phyloP scores from a whole-genome alignment of 306 rosid genomes.

The Delonix regia region DNA sequence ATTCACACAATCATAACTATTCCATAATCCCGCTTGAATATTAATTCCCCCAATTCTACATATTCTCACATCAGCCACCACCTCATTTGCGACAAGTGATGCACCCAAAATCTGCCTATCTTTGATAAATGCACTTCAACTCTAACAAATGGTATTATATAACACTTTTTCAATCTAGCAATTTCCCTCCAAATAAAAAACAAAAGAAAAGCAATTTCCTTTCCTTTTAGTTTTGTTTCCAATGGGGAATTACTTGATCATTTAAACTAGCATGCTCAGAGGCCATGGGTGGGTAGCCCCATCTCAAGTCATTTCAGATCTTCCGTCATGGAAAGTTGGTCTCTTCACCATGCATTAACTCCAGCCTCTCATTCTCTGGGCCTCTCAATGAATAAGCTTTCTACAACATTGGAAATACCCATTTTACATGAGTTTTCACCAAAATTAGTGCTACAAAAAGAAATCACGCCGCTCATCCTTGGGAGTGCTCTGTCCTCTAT shows the following conservation, averaged over 20 bases:
- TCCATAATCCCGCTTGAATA: neutral
- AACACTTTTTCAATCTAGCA: neutral
- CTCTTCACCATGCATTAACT: neutral
- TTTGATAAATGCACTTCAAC: neutral
- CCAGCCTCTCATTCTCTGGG: neutral
- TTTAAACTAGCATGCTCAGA: neutral
- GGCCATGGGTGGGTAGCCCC: neutral
- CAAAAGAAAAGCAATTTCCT: too few relatives aligned
- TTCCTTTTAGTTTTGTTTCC: neutral
- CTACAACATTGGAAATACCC: neutral
- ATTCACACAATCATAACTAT: neutral
- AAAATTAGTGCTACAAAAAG: neutral
- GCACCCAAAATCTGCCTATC: neutral
- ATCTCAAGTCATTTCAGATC: neutral
- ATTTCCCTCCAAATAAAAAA: neutral
- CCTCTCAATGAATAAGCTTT: slow-evolving; percentile 12
- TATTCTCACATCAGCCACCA: neutral
- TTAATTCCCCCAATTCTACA: neutral
- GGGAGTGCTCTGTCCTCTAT: neutral
- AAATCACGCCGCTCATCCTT: neutral
- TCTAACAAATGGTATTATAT: neutral
- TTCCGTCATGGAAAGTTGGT: neutral
- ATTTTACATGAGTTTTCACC: neutral
- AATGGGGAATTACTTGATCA: neutral
- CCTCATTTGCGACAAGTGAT: slow-evolving; percentile 9